phyloP scores from a whole-genome alignment of 2,329 filamentous ascomycete genomes.

The Neofusicoccum cordaticola region DNA sequence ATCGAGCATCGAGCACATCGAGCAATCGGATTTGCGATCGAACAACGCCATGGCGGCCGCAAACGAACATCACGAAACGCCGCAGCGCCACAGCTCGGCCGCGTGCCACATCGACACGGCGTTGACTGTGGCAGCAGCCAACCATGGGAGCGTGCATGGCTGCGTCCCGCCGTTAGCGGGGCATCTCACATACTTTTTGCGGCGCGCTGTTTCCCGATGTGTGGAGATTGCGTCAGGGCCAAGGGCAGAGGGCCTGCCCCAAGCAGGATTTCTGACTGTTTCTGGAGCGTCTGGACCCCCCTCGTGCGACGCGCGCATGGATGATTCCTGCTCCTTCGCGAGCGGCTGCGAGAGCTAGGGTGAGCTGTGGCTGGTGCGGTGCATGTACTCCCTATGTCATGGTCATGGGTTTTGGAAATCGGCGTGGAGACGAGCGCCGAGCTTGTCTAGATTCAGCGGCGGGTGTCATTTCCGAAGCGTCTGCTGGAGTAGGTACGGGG shows the following conservation, averaged over 20 bases:
- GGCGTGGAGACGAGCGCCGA: neutral
- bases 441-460: conserved; percentile 1
- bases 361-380: conserved; percentile 2
- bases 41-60: neutral
- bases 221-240: conserved; percentile 2
- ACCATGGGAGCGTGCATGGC: too few species aligned
- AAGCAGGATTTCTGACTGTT: conserved; percentile 7
- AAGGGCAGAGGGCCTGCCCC: neutral
- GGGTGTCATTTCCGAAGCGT: conserved; percentile 1
- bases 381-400: neutral
- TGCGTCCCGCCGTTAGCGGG: neutral
- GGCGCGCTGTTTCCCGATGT: neutral
- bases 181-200: too few species aligned
- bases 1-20: too few species aligned
- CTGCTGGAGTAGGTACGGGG: too few species aligned
- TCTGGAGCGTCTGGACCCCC: neutral
- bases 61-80: neutral
- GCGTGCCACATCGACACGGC: too few species aligned
- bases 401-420: neutral
- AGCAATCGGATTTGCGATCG: neutral
- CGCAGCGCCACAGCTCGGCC: too few species aligned
- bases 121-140: too few species aligned
- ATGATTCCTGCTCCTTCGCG: neutral
- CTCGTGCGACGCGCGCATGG: neutral
- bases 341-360: neutral